Evolutionary conservation across 345 rosid genomes (phyloP), one percentile per base, ranked within the genome.

Genomic region (Excoecaria agallocha): DNA sequence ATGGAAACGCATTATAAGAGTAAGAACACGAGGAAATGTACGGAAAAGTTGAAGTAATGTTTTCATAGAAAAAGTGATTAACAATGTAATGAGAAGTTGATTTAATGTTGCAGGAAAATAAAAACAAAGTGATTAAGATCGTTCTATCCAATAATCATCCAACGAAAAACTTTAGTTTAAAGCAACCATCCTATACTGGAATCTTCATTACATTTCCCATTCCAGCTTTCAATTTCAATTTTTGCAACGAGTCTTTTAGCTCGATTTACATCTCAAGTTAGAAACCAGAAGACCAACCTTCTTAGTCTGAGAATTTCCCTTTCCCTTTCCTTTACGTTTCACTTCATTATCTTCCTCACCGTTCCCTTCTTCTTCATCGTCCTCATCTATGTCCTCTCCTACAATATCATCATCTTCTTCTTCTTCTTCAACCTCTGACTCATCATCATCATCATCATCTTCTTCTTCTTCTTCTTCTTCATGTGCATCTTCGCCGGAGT

Each of bases 241-340:
- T 57, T 68, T 0, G 35, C 38, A 56, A 16, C 35, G 22, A 35
- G 15, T 24, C 12, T 37, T 12, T 9, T 2, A 65, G 59, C 30
- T 19, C 19, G 2, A 20, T 37, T 55, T 11, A 55, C 13, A 37
- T 24, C 45, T 48, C n/a, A 57, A 41, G 41, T 59, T 17, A 37
- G 37, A 30, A 46, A 52, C 24, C 30, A 22, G 15, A 49, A 52
- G 11, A 35, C 43, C 19, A 64, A 89, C 91, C 96, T 92, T 94
- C 84, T 92, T 92, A 73, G 93, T 87, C 81, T 86, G 97, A 76
- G 82, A 79, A 66, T n/a, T 77, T 68, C 79, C 70, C 51, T n/a
- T 77, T 68, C 79, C 70, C 51, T 74, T 79, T 65, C 64, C 66
- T 79, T 41, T 3, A 19, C 1, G 30, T 73, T 73, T 76, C 78